phyloP scores from a whole-genome alignment of 495 filamentous ascomycete species.

The Penicillium roqueforti region DNA sequence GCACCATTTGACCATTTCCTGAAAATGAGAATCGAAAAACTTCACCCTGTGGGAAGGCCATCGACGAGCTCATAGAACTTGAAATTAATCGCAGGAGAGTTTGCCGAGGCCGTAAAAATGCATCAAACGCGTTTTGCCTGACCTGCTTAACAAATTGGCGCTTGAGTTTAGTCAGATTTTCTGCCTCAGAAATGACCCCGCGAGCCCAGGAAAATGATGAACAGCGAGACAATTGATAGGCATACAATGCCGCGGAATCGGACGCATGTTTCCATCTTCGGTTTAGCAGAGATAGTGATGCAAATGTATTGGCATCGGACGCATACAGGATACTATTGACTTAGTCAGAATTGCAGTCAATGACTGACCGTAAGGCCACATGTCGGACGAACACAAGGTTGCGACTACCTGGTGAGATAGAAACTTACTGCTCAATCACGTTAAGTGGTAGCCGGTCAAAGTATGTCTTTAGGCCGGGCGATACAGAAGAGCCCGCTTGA shows the following conservation, averaged over 20 bases:
- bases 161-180: constrained; percentile 58
- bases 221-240: constrained; percentile 68
- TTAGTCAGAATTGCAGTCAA: not conserved
- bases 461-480: not conserved
- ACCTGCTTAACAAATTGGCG: constrained; percentile 64
- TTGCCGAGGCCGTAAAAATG: constrained; percentile 64
- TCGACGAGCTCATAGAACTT: constrained; percentile 76
- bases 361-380: not conserved
- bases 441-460: constrained; percentile 25
- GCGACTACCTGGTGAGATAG: not conserved
- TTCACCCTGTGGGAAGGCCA: constrained; percentile 74
- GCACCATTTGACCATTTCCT: constrained; percentile 63
- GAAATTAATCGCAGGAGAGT: constrained; percentile 77
- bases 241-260: constrained; percentile 67
- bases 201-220: constrained; percentile 61
- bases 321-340: constrained; percentile 64
- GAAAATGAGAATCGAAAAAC: constrained; percentile 81
- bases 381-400: not conserved
- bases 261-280: constrained; percentile 71
- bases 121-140: constrained; percentile 76
- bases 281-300: constrained; percentile 78
- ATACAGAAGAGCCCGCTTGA: not conserved
- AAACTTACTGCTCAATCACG: constrained; percentile 29
- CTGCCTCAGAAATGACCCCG: constrained; percentile 41
- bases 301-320: constrained; percentile 73